Percentiles rank a stretch among this genome's conserved stretches.
These are phyloP conservation scores for Hordeum pubiflorum DNA, from an alignment of 202 grass and related monocot species.

Conservation along the genomic window DNA sequence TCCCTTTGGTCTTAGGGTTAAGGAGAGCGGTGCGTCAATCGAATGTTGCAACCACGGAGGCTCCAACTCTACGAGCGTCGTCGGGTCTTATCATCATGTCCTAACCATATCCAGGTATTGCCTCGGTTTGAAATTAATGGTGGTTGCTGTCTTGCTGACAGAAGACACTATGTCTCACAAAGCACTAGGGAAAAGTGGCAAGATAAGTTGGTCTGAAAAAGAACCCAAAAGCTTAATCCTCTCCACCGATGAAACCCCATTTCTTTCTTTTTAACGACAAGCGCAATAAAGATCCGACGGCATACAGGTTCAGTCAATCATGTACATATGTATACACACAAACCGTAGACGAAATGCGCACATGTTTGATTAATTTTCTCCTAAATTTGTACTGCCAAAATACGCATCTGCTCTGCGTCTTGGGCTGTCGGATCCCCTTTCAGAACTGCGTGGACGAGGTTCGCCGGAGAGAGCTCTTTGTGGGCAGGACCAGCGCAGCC, in stretches of 20 bases:
- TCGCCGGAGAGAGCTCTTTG: slow-evolving; percentile 38
- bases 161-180: not conserved
- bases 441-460: slow-evolving; percentile 43
- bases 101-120: not conserved
- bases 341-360: not conserved
- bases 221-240: not conserved
- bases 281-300: not conserved
- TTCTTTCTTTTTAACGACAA: not conserved
- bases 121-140: not conserved
- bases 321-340: not conserved
- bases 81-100: not conserved
- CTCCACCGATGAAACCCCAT: not conserved
- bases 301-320: not conserved
- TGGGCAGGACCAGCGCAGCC: slow-evolving; percentile 31
- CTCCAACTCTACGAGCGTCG: not conserved
- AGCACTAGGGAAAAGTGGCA: not conserved
- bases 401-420: not conserved
- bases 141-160: not conserved
- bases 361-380: not conserved
- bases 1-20: too few species aligned
- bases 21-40: too few species aligned
- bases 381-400: not conserved
- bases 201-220: not conserved
- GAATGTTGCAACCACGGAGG: not conserved
- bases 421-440: not conserved